Conservation (phyloP, 306 rosid genomes). For the Lupinus albus region DNA sequence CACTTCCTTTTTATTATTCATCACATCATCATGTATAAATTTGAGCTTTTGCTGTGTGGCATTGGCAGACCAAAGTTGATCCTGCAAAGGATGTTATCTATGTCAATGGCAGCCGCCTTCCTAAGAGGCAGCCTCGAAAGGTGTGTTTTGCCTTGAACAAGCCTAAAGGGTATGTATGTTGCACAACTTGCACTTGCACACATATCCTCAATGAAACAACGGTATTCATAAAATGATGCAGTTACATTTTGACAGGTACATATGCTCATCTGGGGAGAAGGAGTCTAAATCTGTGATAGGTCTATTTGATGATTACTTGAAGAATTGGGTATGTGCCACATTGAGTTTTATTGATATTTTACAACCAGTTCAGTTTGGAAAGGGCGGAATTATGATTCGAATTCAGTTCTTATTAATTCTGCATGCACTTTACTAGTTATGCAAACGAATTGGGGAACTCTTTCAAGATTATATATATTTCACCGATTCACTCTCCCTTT, state of each 20-base stretch:
- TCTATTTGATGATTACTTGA: slow-evolving; percentile 74
- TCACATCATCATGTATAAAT: not conserved
- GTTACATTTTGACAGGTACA: slow-evolving; percentile 59
- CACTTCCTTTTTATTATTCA: not conserved
- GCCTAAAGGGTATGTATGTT: slow-evolving; percentile 85
- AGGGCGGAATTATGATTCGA: slow-evolving; percentile 3
- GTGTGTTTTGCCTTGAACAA: slow-evolving; percentile 91
- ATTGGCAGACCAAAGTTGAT: slow-evolving; percentile 78
- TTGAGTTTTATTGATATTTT: slow-evolving; percentile 9
- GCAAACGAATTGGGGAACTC: slow-evolving; percentile 10
- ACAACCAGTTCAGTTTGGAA: not conserved
- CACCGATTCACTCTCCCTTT: not conserved
- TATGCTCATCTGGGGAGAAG: slow-evolving; percentile 82
- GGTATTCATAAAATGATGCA: slow-evolving; percentile 24
- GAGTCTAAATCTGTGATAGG: slow-evolving; percentile 69
- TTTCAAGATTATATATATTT: slow-evolving; percentile 9
- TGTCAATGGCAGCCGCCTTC: slow-evolving; percentile 90
- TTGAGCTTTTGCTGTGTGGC: slow-evolving; percentile 7
- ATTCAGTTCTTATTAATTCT: not conserved
- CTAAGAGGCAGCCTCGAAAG: slow-evolving; percentile 85
- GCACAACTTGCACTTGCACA: slow-evolving; percentile 15
- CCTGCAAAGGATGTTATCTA: slow-evolving; percentile 83
- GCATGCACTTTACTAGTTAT: slow-evolving; percentile 6
- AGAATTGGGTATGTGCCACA: slow-evolving; percentile 69
- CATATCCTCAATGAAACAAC: slow-evolving; percentile 3